Evolutionary conservation across 257 asterid species (phyloP), one percentile per base, ranked within the genome.

Genomic region (Craterostigma plantagineum): DNA sequence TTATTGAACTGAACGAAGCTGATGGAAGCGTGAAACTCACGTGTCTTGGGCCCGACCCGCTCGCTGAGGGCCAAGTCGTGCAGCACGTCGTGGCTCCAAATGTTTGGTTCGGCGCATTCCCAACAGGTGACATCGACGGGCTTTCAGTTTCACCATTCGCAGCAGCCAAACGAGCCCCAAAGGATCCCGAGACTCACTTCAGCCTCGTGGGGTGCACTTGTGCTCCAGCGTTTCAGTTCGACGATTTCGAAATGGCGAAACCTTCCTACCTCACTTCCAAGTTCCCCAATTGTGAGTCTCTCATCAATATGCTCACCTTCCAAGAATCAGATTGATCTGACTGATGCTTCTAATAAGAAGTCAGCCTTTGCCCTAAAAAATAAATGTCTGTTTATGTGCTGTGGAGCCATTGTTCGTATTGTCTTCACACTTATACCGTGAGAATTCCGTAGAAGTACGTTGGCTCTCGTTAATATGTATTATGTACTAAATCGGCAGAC

Each of bases 161-260:
- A 56, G 56, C 63, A 8, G 62, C 56, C 4, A 82, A 72, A 58
- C 43, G 50, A 40, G 70, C 68, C 34, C 18, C 73, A n/a, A 76
- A 80, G 58, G 75, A 87, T 50, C 43, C 71, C 0, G 92, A 82
- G 43, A 53, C 51, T 14, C 73, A 82, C 57, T 79, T 67, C 42
- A 71, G 95, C 38, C 86, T 87, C 9, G 98, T 82, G 0, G 98
- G 98, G 30, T 82, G 95, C 69, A 70, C 90, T 10, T 87, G 98
- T 54, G 95, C 95, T 23, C 95, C 98, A n/a, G 95, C 83, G 1
- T 80, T 85, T 64, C 92, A 80, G 78, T 85, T 80, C 47, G 91
- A 85, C 37, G 96, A 85, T 55, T 85, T 85, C 46, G 96, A 85
- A 72, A 49, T 85, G 53, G 96, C 91, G 11, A 74, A 77, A 35